A percentile compares a stretch with the other conserved stretches of the same genome.
These are phyloP conservation scores for Fraxinus latifolia DNA, from an alignment of 305 asterid species.

Conservation along the genomic window DNA sequence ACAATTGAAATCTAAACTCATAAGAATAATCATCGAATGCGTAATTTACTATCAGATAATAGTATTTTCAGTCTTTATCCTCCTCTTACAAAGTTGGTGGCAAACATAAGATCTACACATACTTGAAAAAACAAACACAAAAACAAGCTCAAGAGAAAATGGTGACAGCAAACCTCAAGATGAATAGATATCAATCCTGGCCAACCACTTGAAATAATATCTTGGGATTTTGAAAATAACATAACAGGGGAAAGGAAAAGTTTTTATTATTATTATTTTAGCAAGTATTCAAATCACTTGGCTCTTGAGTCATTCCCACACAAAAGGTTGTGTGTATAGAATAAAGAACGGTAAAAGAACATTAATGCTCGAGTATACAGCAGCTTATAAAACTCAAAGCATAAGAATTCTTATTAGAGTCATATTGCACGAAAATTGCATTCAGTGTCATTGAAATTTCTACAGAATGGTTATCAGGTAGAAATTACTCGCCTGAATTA, in stretches of 20 bases:
- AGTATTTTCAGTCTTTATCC: background rate
- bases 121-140: background rate
- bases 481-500: slow-evolving; percentile 47
- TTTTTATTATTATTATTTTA: background rate
- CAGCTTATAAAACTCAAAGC: background rate
- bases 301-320: slow-evolving; percentile 10
- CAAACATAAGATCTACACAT: background rate
- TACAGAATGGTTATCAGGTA: slow-evolving; percentile 11
- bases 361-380: background rate
- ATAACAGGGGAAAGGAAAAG: slow-evolving; percentile 15
- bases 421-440: background rate
- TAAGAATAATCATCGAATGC: background rate
- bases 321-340: background rate
- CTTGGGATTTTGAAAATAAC: slow-evolving; percentile 61
- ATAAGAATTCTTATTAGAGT: slow-evolving; percentile 1
- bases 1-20: background rate
- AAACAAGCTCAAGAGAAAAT: slow-evolving; percentile 18
- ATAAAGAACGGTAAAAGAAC: background rate
- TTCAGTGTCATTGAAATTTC: slow-evolving; percentile 10
- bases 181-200: slow-evolving; percentile 75
- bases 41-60: background rate
- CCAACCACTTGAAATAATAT: slow-evolving; percentile 75
- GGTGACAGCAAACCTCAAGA: slow-evolving; percentile 65
- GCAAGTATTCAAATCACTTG: background rate
- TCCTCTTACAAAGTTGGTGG: slow-evolving; percentile 3